These are phyloP conservation scores for Citrus cavaleriei DNA, from an alignment of 345 rosid species.

Conservation along the genomic window DNA sequence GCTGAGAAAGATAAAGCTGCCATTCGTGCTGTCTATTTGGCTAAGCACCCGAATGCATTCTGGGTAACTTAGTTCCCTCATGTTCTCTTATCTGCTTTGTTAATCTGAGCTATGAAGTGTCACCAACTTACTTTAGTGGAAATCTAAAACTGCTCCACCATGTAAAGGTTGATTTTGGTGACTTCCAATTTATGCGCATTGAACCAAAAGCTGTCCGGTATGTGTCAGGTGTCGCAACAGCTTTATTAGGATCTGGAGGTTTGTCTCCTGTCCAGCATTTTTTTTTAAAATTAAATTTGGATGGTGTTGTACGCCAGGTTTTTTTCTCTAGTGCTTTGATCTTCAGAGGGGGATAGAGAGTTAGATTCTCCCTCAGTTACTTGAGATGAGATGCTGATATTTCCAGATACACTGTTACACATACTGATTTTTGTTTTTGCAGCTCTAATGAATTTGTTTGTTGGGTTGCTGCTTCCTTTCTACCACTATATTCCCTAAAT, in stretches of 20 bases:
- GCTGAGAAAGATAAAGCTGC: conserved; percentile 57
- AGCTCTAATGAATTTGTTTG: neutral
- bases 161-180: conserved; percentile 94
- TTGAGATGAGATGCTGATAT: conserved; percentile 1
- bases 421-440: neutral
- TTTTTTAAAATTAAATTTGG: neutral
- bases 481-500: neutral
- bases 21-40: conserved; percentile 68
- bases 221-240: conserved; percentile 89
- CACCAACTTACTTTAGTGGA: conserved; percentile 3
- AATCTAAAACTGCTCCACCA: conserved; percentile 19
- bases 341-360: neutral
- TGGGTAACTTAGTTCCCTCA: conserved; percentile 56
- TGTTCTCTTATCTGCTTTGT: conserved; percentile 2
- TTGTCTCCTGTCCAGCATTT: conserved; percentile 13
- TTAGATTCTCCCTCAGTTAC: neutral
- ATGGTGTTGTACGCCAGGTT: neutral
- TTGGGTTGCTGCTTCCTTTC: neutral
- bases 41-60: conserved; percentile 88
- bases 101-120: neutral
- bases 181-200: conserved; percentile 78
- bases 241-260: conserved; percentile 97
- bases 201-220: conserved; percentile 80
- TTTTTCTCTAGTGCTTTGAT: neutral
- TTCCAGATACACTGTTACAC: neutral